These are phyloP conservation scores for Serendipita sp. DNA, from an alignment of 768 basidiomycete species.

Conservation along the genomic window DNA sequence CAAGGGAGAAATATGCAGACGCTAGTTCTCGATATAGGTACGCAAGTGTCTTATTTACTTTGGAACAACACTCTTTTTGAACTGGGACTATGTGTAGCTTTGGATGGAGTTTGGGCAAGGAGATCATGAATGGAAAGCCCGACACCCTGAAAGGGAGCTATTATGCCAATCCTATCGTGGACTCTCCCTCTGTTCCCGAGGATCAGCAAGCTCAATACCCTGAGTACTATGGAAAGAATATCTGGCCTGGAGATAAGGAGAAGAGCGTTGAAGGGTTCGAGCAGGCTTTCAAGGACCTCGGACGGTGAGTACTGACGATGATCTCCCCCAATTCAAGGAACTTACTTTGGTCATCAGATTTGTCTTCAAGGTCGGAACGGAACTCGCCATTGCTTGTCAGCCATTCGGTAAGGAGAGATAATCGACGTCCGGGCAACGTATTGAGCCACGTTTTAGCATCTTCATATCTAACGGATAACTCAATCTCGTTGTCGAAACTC, in stretches of 20 bases:
- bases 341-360: slow-evolving; percentile 29
- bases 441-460: slow-evolving; percentile 32
- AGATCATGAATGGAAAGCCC: slow-evolving; percentile 91
- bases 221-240: slow-evolving; percentile 79
- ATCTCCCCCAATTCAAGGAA: slow-evolving; percentile 7
- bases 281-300: slow-evolving; percentile 75
- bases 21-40: slow-evolving; percentile 61
- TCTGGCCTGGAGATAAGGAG: slow-evolving; percentile 53
- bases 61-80: slow-evolving; percentile 1
- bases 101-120: slow-evolving; percentile 99
- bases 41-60: too few relatives aligned
- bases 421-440: neutral
- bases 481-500: slow-evolving; percentile 52
- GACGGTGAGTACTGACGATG: slow-evolving; percentile 29
- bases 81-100: slow-evolving; percentile 33
- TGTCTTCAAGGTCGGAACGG: slow-evolving; percentile 66
- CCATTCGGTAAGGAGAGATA: slow-evolving; percentile 51
- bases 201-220: slow-evolving; percentile 43
- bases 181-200: slow-evolving; percentile 43
- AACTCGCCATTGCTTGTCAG: slow-evolving; percentile 78
- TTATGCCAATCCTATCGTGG: slow-evolving; percentile 76
- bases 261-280: slow-evolving; percentile 60
- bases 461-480: slow-evolving; percentile 46
- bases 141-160: slow-evolving; percentile 85
- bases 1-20: slow-evolving; percentile 63